These are phyloP conservation scores for Cylindricascospora bacillispora DNA, from an alignment of 1,139 yeast genomes.

Conservation along the genomic window DNA sequence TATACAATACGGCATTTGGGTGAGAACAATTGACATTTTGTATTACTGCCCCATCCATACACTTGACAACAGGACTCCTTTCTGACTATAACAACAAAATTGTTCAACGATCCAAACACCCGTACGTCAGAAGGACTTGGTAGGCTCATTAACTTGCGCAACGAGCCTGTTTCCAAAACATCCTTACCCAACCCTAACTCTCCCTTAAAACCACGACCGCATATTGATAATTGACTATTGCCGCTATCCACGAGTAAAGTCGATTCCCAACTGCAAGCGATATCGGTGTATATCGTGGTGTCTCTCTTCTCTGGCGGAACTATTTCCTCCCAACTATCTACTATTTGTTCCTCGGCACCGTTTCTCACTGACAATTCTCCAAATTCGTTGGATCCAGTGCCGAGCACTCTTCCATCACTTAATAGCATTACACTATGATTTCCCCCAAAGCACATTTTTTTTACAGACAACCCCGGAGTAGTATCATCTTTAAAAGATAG, in stretches of 20 bases:
- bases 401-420: constrained; percentile 39
- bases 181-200: constrained; percentile 53
- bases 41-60: constrained; percentile 75
- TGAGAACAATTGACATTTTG: constrained; percentile 52
- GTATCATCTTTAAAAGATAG: constrained; percentile 8
- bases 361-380: constrained; percentile 32
- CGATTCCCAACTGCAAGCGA: constrained; percentile 57
- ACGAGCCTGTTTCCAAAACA: constrained; percentile 2
- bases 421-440: constrained; percentile 64
- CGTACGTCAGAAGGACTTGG: constrained; percentile 5
- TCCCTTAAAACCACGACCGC: constrained; percentile 60
- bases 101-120: constrained; percentile 17
- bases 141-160: constrained; percentile 14
- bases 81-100: constrained; percentile 31
- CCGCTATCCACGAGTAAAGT: constrained; percentile 11
- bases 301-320: too few species aligned
- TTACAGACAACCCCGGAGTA: constrained; percentile 24
- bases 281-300: constrained; percentile 13
- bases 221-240: constrained; percentile 32
- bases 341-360: constrained; percentile 5
- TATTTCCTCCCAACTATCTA: constrained; percentile 4
- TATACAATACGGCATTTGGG: constrained; percentile 21
- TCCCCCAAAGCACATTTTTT: constrained; percentile 61
- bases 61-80: constrained; percentile 31
- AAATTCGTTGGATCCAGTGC: constrained; percentile 45